Evolutionary conservation across 768 basidiomycete species (phyloP).

Genomic region (Steccherinum ochraceum): DNA sequence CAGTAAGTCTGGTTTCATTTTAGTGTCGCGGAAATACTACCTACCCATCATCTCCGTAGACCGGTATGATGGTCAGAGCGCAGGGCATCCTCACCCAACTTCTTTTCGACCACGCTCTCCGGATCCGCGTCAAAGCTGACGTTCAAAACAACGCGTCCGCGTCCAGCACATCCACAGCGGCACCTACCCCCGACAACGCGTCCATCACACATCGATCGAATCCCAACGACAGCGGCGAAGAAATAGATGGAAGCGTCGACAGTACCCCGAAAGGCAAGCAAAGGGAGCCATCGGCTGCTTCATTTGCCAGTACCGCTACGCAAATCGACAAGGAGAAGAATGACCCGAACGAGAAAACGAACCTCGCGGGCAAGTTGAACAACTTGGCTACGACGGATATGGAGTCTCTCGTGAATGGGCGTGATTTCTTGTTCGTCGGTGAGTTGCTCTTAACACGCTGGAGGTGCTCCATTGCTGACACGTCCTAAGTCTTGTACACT

Average conservation of each 20-base stretch:
- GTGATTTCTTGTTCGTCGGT: conserved; percentile 15
- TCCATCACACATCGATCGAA: conserved; percentile 16
- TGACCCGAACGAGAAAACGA: conserved; percentile 25
- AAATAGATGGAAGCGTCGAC: conserved; percentile 11
- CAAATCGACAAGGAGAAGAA: neutral
- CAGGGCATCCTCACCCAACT: conserved; percentile 43
- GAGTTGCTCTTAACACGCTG: neutral
- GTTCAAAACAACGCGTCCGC: neutral
- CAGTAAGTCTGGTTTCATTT: too few species aligned
- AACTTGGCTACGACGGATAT: conserved; percentile 68
- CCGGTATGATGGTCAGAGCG: conserved; percentile 8
- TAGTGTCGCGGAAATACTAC: too few species aligned
- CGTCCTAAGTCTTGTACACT: conserved; percentile 21
- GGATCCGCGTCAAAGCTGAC: conserved; percentile 34
- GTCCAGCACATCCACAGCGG: conserved; percentile 12
- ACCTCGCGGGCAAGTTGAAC: conserved; percentile 72
- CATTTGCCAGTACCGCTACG: conserved; percentile 5
- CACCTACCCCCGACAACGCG: conserved; percentile 19
- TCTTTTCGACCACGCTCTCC: conserved; percentile 49
- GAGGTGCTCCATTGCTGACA: neutral
- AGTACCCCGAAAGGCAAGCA: conserved; percentile 15
- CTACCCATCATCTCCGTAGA: conserved; percentile 6
- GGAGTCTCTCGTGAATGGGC: conserved; percentile 16
- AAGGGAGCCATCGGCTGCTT: conserved; percentile 5
- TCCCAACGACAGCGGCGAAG: conserved; percentile 7